Base-by-base conservation (phyloP, 306 rosid genomes). In the Vigna reflexopilosa region DNA sequence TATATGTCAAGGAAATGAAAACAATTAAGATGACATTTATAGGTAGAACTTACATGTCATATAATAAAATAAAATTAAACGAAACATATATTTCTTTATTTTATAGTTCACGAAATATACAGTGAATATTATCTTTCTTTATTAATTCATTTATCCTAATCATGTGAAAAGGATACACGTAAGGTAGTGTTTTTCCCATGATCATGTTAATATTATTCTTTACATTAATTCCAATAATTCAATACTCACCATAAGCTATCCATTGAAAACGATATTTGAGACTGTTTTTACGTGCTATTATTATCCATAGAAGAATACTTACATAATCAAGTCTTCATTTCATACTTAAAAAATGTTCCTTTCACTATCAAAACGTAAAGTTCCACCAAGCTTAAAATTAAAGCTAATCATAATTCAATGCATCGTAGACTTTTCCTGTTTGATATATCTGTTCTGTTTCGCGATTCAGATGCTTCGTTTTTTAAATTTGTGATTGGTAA, bases 121-220 rank as follows among this genome's bases (percentile, higher is more conserved):
- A 40, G 15, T 3, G 14, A 12, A 59, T 49, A 50, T 34, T 34
- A 34, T 57, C 32, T 57, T 24, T 40, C 15, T 57, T 24, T 40
- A 38, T 32, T 55, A 40, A 40, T 40, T 40, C 2, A 26, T 28
- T 77, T 61, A 28, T 44, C 32, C 58, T 28, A 80, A 72, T 77
- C 80, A 44, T 77, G 51, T 51, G 80, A 66, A 80, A 84, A 20
- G 54, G 82, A 76, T 76, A 84, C 61, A 44, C 15, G 34, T 62
- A 4, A 5, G 24, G 7, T 34, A 34, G 7, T 34, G 38, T 34
- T 34, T 34, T 34, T 5, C 38, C 7, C 38, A 34, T 34, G 7
- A 34, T 34, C 38, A 34, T 34, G 6, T 34, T 34, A 34, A 34
- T 34, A 34, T 34, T 34, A 34, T 34, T 34, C 6, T 34, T 34